A percentile compares a stretch with the other conserved stretches of the same genome.
These are phyloP conservation scores for Clarireedia sp. DNA, from an alignment of 2,329 filamentous ascomycete species.

Conservation along the genomic window DNA sequence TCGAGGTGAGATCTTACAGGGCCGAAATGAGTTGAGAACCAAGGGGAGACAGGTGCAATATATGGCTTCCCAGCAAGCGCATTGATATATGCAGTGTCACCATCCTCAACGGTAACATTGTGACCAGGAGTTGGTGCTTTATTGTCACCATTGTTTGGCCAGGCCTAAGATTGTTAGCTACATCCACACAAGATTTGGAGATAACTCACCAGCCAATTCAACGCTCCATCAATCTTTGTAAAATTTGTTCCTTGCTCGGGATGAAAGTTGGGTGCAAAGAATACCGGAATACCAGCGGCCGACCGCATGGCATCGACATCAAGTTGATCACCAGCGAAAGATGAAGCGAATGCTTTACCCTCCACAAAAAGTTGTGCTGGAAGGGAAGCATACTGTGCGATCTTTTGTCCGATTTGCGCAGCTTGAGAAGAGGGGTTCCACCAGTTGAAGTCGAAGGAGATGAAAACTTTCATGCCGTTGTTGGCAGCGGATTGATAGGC, in stretches of 20 bases:
- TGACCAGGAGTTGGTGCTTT: constrained; percentile 17
- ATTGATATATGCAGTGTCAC: constrained; percentile 14
- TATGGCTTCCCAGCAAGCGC: constrained; percentile 19
- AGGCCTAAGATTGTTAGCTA: constrained; percentile 11
- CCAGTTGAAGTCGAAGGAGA: constrained; percentile 29
- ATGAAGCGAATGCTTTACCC: constrained; percentile 34
- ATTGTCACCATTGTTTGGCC: constrained; percentile 20
- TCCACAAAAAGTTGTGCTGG: constrained; percentile 31
- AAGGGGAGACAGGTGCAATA: constrained; percentile 31
- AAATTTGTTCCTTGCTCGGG: constrained; percentile 14
- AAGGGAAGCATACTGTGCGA: constrained; percentile 25
- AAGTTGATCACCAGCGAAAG: constrained; percentile 44
- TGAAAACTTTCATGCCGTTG: constrained; percentile 28
- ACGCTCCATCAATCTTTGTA: constrained; percentile 16
- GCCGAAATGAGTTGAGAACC: constrained; percentile 30
- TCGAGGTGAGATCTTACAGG: constrained; percentile 35
- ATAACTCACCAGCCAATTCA: constrained; percentile 19
- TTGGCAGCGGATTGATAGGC: constrained; percentile 25
- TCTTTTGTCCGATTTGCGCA: constrained; percentile 20
- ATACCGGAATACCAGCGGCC: constrained; percentile 19
- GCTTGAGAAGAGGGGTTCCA: constrained; percentile 13
- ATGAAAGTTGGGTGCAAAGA: constrained; percentile 22
- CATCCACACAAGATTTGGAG: too few relatives aligned
- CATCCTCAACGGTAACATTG: constrained; percentile 17
- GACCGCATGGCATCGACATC: constrained; percentile 33